These are phyloP conservation scores for Penicillium canariense DNA, from an alignment of 495 filamentous ascomycete genomes.

Conservation along the genomic window DNA sequence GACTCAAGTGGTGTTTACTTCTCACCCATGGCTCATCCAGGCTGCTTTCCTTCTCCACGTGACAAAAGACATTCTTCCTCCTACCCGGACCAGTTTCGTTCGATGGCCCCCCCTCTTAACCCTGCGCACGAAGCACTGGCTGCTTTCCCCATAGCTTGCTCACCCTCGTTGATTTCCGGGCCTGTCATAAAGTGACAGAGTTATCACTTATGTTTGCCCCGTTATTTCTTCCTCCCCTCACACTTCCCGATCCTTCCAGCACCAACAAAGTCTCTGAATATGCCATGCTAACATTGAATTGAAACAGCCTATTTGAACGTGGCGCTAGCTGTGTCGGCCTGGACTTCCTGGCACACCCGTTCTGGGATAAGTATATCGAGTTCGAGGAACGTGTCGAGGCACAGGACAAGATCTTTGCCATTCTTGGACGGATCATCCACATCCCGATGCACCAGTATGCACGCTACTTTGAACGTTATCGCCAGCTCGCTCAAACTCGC, in stretches of 20 bases:
- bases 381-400: constrained; percentile 90
- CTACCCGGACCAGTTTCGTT: constrained; percentile 29
- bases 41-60: constrained; percentile 45
- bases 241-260: constrained; percentile 26
- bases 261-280: constrained; percentile 11
- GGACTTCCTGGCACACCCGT: constrained; percentile 90
- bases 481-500: constrained; percentile 68
- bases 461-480: constrained; percentile 90
- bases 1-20: constrained; percentile 47
- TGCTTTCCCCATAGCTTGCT: constrained; percentile 30
- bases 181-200: constrained; percentile 35
- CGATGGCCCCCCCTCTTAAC: constrained; percentile 31
- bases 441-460: constrained; percentile 98
- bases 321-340: constrained; percentile 81
- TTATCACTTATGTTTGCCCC: constrained; percentile 53
- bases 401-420: constrained; percentile 80
- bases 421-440: constrained; percentile 80
- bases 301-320: constrained; percentile 83
- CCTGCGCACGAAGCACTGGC: constrained; percentile 36
- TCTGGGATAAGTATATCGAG: constrained; percentile 99
- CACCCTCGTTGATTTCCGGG: constrained; percentile 42
- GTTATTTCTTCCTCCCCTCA: constrained; percentile 33
- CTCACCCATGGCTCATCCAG: constrained; percentile 58
- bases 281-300: constrained; percentile 32
- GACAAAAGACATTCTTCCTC: constrained; percentile 26